A percentile compares a stretch with the other conserved stretches of the same genome.
These are phyloP conservation scores for Pseudocercospora macadamiae DNA, from an alignment of 2,329 filamentous ascomycete species.

Conservation along the genomic window DNA sequence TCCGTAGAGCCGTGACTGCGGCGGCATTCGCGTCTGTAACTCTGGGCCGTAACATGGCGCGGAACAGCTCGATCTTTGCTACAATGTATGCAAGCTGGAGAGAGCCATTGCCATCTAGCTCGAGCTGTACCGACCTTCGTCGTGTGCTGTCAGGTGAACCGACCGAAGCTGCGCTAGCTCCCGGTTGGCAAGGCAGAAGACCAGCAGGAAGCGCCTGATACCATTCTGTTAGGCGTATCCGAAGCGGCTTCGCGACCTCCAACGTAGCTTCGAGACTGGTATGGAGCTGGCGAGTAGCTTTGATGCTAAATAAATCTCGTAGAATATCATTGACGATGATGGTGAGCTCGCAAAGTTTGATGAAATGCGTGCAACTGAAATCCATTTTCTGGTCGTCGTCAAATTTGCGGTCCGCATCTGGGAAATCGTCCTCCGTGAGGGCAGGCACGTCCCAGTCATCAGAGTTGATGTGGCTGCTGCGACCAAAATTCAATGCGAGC, in stretches of 20 bases:
- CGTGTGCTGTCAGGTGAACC: constrained; percentile 24
- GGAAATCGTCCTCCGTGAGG: constrained; percentile 51
- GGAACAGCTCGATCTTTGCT: constrained; percentile 56
- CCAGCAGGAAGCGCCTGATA: constrained; percentile 50
- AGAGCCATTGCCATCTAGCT: constrained; percentile 50
- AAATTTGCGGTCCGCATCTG: constrained; percentile 28
- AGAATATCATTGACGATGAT: constrained; percentile 57
- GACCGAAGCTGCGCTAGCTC: constrained; percentile 11
- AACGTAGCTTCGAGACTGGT: constrained; percentile 47
- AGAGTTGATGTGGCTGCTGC: constrained; percentile 58
- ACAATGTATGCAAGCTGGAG: constrained; percentile 57
- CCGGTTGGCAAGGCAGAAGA: constrained; percentile 22
- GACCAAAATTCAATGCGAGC: constrained; percentile 61
- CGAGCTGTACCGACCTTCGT: constrained; percentile 37
- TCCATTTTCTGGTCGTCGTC: constrained; percentile 21
- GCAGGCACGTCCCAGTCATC: constrained; percentile 60
- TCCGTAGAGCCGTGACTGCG: constrained; percentile 37
- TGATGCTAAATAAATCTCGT: constrained; percentile 42
- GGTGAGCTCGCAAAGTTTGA: constrained; percentile 55
- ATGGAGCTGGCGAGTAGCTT: constrained; percentile 47
- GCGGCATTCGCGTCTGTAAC: constrained; percentile 33
- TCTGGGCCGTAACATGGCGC: constrained; percentile 51
- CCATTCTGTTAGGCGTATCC: constrained; percentile 54
- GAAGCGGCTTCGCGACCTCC: constrained; percentile 53
- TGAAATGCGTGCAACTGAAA: constrained; percentile 46